Conservation (phyloP, 140 eudicot genomes). For the Anethum foeniculum region DNA sequence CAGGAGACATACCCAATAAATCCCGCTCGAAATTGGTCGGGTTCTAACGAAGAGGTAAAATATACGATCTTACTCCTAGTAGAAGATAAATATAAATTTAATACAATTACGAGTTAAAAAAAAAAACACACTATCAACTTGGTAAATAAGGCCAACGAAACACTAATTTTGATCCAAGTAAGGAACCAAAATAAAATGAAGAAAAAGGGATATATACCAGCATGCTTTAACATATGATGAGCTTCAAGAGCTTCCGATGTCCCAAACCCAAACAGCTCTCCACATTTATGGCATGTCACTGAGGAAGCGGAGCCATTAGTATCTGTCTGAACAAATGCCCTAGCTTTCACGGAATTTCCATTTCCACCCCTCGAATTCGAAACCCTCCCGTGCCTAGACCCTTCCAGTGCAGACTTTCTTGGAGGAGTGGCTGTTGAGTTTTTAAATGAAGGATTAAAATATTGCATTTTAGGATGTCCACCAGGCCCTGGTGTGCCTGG, state of each 20-base stretch:
- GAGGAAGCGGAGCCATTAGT: constrained; percentile 33
- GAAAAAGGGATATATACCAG: constrained; percentile 42
- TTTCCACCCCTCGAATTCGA: constrained; percentile 22
- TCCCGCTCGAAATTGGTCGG: too few species aligned
- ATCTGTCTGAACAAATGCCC: constrained; percentile 49
- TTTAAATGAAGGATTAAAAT: constrained; percentile 33
- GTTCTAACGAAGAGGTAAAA: too few species aligned
- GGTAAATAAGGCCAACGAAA: not conserved
- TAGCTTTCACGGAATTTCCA: constrained; percentile 33
- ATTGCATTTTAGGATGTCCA: constrained; percentile 61
- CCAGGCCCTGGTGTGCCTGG: constrained; percentile 94
- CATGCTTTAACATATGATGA: constrained; percentile 95
- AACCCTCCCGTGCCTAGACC: constrained; percentile 25
- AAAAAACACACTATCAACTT: not conserved
- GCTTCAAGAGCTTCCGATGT: constrained; percentile 94
- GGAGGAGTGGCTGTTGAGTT: constrained; percentile 31
- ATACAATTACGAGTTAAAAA: not conserved
- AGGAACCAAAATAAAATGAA: not conserved
- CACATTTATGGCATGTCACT: constrained; percentile 85
- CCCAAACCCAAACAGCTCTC: constrained; percentile 76
- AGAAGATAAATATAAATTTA: too few species aligned
- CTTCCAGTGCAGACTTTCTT: constrained; percentile 41
- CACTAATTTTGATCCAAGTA: not conserved
- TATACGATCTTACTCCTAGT: not conserved
- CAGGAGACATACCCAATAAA: not conserved